Evolutionary conservation across 1,284 basidiomycete genomes (phyloP), one percentile per base, ranked within the genome.

Genomic region (Ustilago curta): DNA sequence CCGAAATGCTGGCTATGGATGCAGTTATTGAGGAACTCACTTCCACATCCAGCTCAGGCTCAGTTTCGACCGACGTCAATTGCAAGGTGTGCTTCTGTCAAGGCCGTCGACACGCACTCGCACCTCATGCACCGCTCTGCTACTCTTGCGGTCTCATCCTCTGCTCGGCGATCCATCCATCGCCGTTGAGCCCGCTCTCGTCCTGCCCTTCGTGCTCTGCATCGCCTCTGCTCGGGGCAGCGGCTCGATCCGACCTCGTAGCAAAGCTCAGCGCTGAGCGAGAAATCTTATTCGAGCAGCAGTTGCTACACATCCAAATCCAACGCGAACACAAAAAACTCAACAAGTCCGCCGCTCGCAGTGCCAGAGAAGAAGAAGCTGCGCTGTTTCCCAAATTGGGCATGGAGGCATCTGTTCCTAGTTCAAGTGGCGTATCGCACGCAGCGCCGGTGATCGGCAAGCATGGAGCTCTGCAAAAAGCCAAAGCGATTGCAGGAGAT

Each of bases 11-110:
- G 7, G 73, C 73, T 2, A 71, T 76, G 29, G 73, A 76, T 19
- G 62, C 65, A 1, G 73, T 76, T 16, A 43, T 76, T 23, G 21
- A 67, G n/a, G 69, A 76, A 54, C 73, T 76, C 42, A 72, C 73
- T 3, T 53, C 59, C 2, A 42, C 51, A 12, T 19, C 19, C 25
- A 31, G 47, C 21, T 21, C 54, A 8, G 8, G 25, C 12, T 39
- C 59, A 14, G 39, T 42, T 16, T 60, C 52, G 5, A 16, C 27
- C 18, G n/a, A 18, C 4, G 3, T 57, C n/a, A 16, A 49, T 11
- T 56, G 57, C 56, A 76, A 66, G 27, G 32, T 61, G 51, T 76
- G 73, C 48, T 76, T 76, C 59, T 76, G 73, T 25, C 73, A 76
- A 59, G 73, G 65, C 2, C 60, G 62, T 27, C 40, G 32, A n/a